Percentiles rank a stretch among this genome's conserved stretches.
Evolutionary conservation across 2,329 filamentous ascomycete species (phyloP).

Genomic region (Acarospora socialis): DNA sequence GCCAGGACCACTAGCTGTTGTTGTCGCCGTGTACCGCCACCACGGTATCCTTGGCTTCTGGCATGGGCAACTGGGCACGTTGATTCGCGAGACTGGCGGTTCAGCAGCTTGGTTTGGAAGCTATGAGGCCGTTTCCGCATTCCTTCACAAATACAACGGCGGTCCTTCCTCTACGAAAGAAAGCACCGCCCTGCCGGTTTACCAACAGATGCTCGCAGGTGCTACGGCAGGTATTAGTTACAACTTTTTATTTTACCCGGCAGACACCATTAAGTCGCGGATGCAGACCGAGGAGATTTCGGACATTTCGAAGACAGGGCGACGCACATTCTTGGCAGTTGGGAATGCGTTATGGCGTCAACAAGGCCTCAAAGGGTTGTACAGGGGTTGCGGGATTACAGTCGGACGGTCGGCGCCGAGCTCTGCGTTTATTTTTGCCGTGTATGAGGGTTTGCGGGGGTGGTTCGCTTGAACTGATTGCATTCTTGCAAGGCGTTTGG

Average conservation of each 20-base stretch:
- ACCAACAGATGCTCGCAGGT: conserved; percentile 78
- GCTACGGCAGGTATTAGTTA: conserved; percentile 84
- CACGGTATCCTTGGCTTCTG: conserved; percentile 81
- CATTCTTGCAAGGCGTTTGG: no score
- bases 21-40: conserved; percentile 65
- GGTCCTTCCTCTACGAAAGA: conserved; percentile 10
- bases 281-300: conserved; percentile 73
- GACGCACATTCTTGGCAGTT: conserved; percentile 58
- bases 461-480: conserved; percentile 32
- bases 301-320: conserved; percentile 29
- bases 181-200: conserved; percentile 52
- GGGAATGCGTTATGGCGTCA: conserved; percentile 62
- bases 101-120: conserved; percentile 90
- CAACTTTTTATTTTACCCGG: conserved; percentile 94
- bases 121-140: conserved; percentile 63
- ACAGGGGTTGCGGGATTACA: conserved; percentile 90
- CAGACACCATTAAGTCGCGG: conserved; percentile 91
- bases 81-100: conserved; percentile 87
- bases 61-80: conserved; percentile 84
- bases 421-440: conserved; percentile 95
- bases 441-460: conserved; percentile 75
- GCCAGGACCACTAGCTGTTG: conserved; percentile 54
- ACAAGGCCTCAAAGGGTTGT: conserved; percentile 71
- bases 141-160: conserved; percentile 49
- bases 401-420: conserved; percentile 77